Evolutionary conservation across 1,139 yeast species (phyloP).

Genomic region (Kodamaea suecica): DNA sequence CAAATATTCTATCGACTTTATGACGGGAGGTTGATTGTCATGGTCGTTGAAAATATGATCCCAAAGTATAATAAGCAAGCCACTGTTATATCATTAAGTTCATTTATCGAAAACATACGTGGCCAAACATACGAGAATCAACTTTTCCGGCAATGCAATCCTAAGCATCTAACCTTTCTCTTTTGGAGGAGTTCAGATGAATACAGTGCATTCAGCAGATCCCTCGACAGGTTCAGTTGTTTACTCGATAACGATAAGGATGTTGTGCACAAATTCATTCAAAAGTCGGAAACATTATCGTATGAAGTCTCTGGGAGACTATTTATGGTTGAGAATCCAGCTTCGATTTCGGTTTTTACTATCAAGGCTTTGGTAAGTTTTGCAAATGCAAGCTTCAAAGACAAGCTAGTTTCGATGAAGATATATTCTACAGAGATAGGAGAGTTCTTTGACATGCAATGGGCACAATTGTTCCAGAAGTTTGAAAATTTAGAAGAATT

Average conservation of each 20-base stretch:
- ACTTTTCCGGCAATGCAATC: constrained; percentile 23
- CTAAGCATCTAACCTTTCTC: constrained; percentile 25
- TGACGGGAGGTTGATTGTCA: constrained; percentile 11
- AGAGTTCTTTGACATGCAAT: constrained; percentile 28
- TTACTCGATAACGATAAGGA: constrained; percentile 17
- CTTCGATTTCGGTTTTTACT: constrained; percentile 28
- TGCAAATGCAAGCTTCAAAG: constrained; percentile 18
- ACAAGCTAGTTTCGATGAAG: constrained; percentile 24
- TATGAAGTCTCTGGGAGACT: constrained; percentile 30
- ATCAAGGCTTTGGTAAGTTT: constrained; percentile 26
- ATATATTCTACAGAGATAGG: constrained; percentile 40
- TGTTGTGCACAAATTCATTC: constrained; percentile 17
- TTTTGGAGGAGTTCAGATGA: constrained; percentile 30
- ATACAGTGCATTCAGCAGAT: constrained; percentile 25
- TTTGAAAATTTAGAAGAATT: constrained; percentile 24
- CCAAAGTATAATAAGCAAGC: constrained; percentile 6
- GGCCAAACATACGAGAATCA: constrained; percentile 13
- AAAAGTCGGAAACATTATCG: constrained; percentile 21
- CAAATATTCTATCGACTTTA: constrained; percentile 10
- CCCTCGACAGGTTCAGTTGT: constrained; percentile 24
- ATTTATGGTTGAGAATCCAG: constrained; percentile 26
- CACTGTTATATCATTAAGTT: constrained; percentile 15
- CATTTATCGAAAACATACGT: constrained; percentile 14
- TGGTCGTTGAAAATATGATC: constrained; percentile 6
- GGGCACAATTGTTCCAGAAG: constrained; percentile 31